Percentiles rank a stretch among this genome's conserved stretches.
These are phyloP conservation scores for Fusarium xylarioides DNA, from an alignment of 2,329 filamentous ascomycete species.

Conservation along the genomic window DNA sequence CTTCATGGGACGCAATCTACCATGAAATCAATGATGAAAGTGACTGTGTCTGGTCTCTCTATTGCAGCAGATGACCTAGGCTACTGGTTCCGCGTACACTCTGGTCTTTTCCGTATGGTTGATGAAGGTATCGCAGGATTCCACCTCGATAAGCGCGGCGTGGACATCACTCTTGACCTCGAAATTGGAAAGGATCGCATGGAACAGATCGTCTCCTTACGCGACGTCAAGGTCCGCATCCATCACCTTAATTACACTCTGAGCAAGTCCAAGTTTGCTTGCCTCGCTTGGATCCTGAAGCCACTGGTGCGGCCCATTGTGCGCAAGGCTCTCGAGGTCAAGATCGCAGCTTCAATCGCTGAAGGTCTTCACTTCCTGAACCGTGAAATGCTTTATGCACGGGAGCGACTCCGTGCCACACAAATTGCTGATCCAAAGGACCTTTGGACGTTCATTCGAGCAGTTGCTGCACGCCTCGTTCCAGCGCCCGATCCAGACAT, in stretches of 20 bases:
- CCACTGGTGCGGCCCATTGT: conserved; percentile 84
- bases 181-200: conserved; percentile 81
- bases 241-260: conserved; percentile 87
- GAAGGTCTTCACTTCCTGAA: conserved; percentile 78
- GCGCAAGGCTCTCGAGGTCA: conserved; percentile 79
- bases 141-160: conserved; percentile 83
- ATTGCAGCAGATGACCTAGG: conserved; percentile 87
- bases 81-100: conserved; percentile 86
- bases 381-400: conserved; percentile 84
- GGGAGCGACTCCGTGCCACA: conserved; percentile 86
- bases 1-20: conserved; percentile 68
- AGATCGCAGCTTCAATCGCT: conserved; percentile 76
- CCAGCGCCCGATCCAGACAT: conserved; percentile 80
- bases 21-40: conserved; percentile 75
- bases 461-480: conserved; percentile 78
- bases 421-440: conserved; percentile 83
- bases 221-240: conserved; percentile 79
- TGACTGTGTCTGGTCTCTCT: conserved; percentile 84
- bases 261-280: conserved; percentile 77
- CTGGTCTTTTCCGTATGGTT: conserved; percentile 75
- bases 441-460: conserved; percentile 82
- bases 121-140: conserved; percentile 90
- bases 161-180: conserved; percentile 86
- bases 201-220: conserved; percentile 83
- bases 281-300: conserved; percentile 83